Percentiles rank a stretch among this genome's conserved stretches.
phyloP scores from a whole-genome alignment of 2,329 filamentous ascomycete genomes.

The Pseudogymnoascus sp. region DNA sequence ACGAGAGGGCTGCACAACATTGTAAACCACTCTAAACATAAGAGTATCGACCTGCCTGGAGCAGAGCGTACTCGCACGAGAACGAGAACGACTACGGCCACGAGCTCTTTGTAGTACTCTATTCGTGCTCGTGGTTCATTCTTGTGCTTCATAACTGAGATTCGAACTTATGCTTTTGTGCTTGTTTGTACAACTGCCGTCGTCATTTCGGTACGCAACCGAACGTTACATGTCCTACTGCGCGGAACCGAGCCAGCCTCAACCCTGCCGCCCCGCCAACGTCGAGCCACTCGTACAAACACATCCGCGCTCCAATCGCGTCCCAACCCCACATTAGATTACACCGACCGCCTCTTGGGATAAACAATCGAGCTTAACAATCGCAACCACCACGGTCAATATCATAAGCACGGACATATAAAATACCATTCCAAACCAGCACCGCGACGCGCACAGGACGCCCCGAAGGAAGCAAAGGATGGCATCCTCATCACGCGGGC shows the following conservation, averaged over 20 bases:
- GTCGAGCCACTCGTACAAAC: background rate
- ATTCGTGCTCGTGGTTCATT: background rate
- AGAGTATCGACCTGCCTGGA: background rate
- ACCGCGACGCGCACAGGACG: background rate
- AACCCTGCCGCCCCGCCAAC: constrained; percentile 3
- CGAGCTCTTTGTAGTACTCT: background rate
- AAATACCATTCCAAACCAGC: too few species aligned
- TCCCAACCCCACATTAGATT: constrained; percentile 1
- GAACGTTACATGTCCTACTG: background rate
- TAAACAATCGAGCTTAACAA: background rate
- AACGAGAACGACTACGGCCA: background rate
- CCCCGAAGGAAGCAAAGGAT: background rate
- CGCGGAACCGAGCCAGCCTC: background rate
- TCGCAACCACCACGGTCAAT: background rate
- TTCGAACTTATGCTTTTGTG: background rate
- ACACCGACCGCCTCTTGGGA: background rate
- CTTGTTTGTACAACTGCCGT: background rate
- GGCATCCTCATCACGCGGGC: constrained; percentile 2
- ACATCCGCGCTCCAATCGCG: constrained; percentile 1
- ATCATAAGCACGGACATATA: background rate
- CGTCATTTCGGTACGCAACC: background rate
- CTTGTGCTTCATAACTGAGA: background rate
- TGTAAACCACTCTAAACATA: constrained; percentile 1
- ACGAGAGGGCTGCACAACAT: background rate
- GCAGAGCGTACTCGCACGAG: background rate